Evolutionary conservation across 1,284 basidiomycete genomes (phyloP), one percentile per base, ranked within the genome.

Genomic region (Xerocomus minutiporus): DNA sequence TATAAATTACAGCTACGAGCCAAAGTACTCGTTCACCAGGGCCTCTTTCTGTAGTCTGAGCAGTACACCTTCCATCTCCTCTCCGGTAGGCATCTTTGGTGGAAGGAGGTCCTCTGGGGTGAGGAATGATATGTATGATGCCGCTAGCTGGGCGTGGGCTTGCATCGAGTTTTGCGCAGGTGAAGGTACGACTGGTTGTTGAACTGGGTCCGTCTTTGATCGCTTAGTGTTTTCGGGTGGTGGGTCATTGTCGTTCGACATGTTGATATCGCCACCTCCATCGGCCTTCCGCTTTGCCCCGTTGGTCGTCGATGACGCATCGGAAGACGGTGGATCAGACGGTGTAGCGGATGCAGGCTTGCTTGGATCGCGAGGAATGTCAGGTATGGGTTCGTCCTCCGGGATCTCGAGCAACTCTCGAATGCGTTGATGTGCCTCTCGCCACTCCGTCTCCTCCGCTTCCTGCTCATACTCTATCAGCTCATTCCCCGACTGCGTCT

Each of bases 391-490:
- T 3, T 73, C 72, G 52, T 82, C 79, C 45, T 66, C 63, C 3
- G 80, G 69, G 4, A 88, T 70, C n/a, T 76, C 77, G 20, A 91
- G 75, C 8, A 72, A 69, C 62, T 80, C 79, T 41, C 79, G 77
- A 23, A 89, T 62, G 56, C 78, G 79, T 25, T 71, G 65, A 53
- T 79, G 83, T 8, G 81, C 82, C 60, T 84, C 83, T 58, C 84
- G 80, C 88, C 89, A 93, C 62, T 87, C 90, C 86, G 86, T 82
- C 56, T 86, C 78, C 65, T 93, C 91, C 36, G 80, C 79, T 53
- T 78, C 77, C 52, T 72, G 74, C 71, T 97, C 94, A 63, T 80
- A 89, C 57, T 79, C 76, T 8, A 93, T 66, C 31, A 98, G 68
- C 8, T 78, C 83, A 59, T 93, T 91, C 5, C 55, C 57, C 11